Evolutionary conservation across 225 moss, liverwort and hornwort genomes (phyloP).

Genomic region (Anthoceros angustus): DNA sequence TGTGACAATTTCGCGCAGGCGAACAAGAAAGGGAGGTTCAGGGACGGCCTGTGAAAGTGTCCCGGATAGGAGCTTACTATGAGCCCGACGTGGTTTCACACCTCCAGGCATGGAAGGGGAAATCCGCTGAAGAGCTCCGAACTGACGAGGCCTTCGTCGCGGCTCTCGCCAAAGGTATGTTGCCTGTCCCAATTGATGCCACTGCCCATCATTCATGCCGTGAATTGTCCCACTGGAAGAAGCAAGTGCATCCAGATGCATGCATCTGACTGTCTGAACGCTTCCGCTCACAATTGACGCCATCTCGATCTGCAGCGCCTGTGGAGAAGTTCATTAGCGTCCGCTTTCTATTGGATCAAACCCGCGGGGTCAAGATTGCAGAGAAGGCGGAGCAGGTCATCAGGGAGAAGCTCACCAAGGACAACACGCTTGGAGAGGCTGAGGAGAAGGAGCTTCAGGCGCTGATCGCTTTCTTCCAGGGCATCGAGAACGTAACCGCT

Average conservation of each 20-base stretch:
- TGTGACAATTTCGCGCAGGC: not conserved
- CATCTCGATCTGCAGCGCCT: not conserved
- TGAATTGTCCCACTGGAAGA: not conserved
- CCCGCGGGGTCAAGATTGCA: not conserved
- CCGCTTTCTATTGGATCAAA: not conserved
- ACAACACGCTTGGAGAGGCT: not conserved
- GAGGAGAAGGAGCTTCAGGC: not conserved
- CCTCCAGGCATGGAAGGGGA: constrained; percentile 2
- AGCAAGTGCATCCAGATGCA: not conserved
- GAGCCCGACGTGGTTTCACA: not conserved
- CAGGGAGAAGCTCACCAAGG: not conserved
- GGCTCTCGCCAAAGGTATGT: not conserved
- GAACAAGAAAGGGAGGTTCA: not conserved
- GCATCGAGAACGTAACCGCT: not conserved
- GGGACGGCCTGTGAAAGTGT: not conserved
- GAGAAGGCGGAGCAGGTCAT: not conserved
- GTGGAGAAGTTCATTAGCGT: constrained; percentile 2
- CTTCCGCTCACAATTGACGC: not conserved
- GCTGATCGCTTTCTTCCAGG: not conserved
- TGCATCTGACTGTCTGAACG: not conserved
- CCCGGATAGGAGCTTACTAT: not conserved
- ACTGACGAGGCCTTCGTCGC: not conserved
- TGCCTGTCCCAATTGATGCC: too few relatives aligned
- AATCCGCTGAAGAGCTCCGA: constrained; percentile 2
- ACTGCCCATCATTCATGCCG: not conserved